Conservation (phyloP, 768 basidiomycete species). For the Boletus patriciae region DNA sequence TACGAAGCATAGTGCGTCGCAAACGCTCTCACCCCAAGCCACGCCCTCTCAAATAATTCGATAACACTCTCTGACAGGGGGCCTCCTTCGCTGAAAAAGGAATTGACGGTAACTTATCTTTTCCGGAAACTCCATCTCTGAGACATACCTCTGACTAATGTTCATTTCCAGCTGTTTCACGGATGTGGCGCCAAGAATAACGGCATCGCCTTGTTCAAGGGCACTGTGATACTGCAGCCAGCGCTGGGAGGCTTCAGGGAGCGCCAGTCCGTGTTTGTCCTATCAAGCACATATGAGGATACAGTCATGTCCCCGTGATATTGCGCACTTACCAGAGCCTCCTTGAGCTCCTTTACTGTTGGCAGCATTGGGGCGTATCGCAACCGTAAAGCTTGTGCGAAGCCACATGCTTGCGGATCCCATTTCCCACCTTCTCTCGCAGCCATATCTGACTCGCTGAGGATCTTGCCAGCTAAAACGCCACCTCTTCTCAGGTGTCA, state of each 20-base stretch:
- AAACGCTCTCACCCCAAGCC: conserved; percentile 4
- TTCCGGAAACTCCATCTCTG: neutral
- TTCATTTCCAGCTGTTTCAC: conserved; percentile 37
- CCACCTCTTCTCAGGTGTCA: conserved; percentile 11
- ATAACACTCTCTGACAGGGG: conserved; percentile 15
- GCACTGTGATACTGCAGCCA: conserved; percentile 23
- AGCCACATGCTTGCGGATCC: conserved; percentile 11
- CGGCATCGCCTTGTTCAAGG: conserved; percentile 22
- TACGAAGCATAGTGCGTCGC: conserved; percentile 14
- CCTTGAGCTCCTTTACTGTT: conserved; percentile 12
- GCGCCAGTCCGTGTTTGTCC: conserved; percentile 9
- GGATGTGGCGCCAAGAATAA: conserved; percentile 41
- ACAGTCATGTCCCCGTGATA: neutral
- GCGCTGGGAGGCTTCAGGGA: conserved; percentile 10
- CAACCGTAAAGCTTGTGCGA: conserved; percentile 10
- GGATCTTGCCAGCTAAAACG: conserved; percentile 13
- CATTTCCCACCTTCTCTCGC: conserved; percentile 14
- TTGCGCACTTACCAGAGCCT: conserved; percentile 5
- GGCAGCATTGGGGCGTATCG: conserved; percentile 16
- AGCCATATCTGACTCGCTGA: conserved; percentile 12
- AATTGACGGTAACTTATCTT: neutral
- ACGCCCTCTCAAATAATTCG: conserved; percentile 11
- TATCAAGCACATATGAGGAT: neutral
- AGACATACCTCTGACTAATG: conserved; percentile 15
- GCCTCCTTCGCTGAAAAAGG: conserved; percentile 19